A percentile compares a stretch with the other conserved stretches of the same genome.
Conservation (phyloP, 192 early-diverging fungal genomes). For the Lobosporangium transversale region DNA sequence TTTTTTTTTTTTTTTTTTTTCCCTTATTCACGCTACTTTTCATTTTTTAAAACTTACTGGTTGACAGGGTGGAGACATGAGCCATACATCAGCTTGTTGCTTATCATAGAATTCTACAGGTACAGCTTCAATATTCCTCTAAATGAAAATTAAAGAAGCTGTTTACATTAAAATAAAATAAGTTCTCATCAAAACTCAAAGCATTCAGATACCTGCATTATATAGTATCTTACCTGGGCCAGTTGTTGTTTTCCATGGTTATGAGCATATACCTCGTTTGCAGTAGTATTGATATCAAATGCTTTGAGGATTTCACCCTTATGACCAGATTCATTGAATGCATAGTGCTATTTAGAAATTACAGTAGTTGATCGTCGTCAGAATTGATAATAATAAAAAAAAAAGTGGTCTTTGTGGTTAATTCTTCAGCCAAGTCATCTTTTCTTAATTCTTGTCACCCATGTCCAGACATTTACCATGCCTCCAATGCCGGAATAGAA, state of each 20-base stretch:
- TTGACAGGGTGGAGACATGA: slow-evolving; percentile 87
- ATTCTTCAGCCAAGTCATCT: not conserved
- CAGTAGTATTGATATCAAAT: slow-evolving; percentile 95
- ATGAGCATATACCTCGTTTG: slow-evolving; percentile 80
- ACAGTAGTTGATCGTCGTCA: not conserved
- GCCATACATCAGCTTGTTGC: slow-evolving; percentile 75
- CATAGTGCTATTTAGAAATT: slow-evolving; percentile 71
- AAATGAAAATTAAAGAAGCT: slow-evolving; percentile 6
- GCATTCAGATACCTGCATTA: not conserved
- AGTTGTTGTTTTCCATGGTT: slow-evolving; percentile 63
- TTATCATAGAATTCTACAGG: slow-evolving; percentile 67
- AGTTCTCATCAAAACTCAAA: not conserved
- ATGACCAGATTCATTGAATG: slow-evolving; percentile 70
- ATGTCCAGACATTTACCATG: slow-evolving; percentile 52
- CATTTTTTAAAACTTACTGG: slow-evolving; percentile 50
- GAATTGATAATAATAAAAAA: not conserved
- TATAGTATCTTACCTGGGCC: slow-evolving; percentile 27
- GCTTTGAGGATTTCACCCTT: slow-evolving; percentile 77
- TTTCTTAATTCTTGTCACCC: slow-evolving; percentile 1
- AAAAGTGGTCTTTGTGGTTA: not conserved
- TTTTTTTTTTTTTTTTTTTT: too few relatives aligned
- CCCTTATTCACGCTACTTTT: not conserved
- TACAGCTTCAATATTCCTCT: slow-evolving; percentile 74
- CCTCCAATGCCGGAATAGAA: slow-evolving; percentile 75
- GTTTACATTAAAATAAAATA: slow-evolving; percentile 4